Evolutionary conservation across 176 grass and related monocot species (phyloP).

Genomic region (Lolium rigidum): DNA sequence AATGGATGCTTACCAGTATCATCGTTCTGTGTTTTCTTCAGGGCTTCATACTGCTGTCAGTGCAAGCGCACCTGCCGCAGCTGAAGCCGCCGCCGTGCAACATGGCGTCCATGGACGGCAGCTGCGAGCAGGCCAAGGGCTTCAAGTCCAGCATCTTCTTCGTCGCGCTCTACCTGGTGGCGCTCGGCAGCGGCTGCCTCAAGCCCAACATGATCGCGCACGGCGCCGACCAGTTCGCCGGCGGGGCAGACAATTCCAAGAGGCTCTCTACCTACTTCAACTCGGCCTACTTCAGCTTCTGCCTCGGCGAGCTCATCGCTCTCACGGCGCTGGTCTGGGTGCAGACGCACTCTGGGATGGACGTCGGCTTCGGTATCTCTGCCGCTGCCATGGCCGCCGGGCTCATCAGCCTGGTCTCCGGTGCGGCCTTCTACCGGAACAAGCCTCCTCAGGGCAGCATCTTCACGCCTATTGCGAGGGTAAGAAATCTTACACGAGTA

Average conservation of each 20-base stretch:
- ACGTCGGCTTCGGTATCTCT: conserved; percentile 83
- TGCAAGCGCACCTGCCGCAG: conserved; percentile 95
- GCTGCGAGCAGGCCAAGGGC: conserved; percentile 72
- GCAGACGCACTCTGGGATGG: conserved; percentile 92
- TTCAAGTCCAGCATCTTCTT: conserved; percentile 80
- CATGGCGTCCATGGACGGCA: conserved; percentile 61
- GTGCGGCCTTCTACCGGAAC: conserved; percentile 73
- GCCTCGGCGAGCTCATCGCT: conserved; percentile 81
- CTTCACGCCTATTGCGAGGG: conserved; percentile 79
- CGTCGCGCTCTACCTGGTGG: conserved; percentile 84
- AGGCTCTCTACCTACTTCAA: conserved; percentile 99
- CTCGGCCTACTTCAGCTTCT: conserved; percentile 98
- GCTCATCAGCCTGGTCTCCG: conserved; percentile 69
- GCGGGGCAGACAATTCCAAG: conserved; percentile 43
- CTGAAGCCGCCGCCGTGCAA: conserved; percentile 88
- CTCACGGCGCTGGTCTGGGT: conserved; percentile 94
- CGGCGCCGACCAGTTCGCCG: conserved; percentile 82
- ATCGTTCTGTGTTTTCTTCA: conserved; percentile 17
- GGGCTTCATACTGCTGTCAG: conserved; percentile 89
- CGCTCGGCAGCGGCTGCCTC: conserved; percentile 91
- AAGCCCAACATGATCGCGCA: conserved; percentile 99
- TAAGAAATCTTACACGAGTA: conserved; percentile 25
- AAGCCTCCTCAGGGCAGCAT: conserved; percentile 92
- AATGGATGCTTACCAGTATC: background rate
- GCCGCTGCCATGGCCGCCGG: conserved; percentile 78